Evolutionary conservation across 2,329 filamentous ascomycete species (phyloP).

Genomic region (Pseudocercospora vitis): DNA sequence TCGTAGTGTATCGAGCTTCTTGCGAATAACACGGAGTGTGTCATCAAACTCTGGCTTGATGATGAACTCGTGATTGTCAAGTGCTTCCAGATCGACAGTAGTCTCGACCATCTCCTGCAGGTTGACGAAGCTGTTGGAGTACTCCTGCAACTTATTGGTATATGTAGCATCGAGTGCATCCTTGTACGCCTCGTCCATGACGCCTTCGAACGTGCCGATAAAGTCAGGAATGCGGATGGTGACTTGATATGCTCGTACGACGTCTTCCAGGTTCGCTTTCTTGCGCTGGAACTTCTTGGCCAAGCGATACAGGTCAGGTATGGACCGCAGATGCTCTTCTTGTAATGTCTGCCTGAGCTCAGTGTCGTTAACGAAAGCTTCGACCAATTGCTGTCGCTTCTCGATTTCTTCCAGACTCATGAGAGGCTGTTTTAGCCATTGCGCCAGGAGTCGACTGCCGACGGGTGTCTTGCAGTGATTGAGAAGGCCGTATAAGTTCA

Average conservation of each 20-base stretch:
- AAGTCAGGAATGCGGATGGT: slow-evolving; percentile 89
- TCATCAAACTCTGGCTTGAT: slow-evolving; percentile 99
- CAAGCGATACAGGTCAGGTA: slow-evolving; percentile 90
- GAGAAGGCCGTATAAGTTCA: slow-evolving; percentile 90
- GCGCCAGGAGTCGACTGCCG: slow-evolving; percentile 82
- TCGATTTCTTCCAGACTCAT: slow-evolving; percentile 91
- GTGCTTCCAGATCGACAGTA: slow-evolving; percentile 89
- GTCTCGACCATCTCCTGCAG: slow-evolving; percentile 98
- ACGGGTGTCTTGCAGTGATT: slow-evolving; percentile 98
- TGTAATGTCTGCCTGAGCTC: slow-evolving; percentile 94
- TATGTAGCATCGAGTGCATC: slow-evolving; percentile 84
- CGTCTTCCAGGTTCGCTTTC: slow-evolving; percentile 89
- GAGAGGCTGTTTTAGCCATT: slow-evolving; percentile 96
- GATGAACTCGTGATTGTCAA: slow-evolving; percentile 96
- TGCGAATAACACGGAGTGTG: slow-evolving; percentile 78
- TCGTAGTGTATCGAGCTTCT: slow-evolving; percentile 82
- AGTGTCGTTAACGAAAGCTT: slow-evolving; percentile 90
- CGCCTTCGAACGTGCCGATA: slow-evolving; percentile 80
- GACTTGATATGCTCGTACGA: slow-evolving; percentile 92
- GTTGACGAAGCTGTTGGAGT: slow-evolving; percentile 76
- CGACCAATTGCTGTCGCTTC: slow-evolving; percentile 87
- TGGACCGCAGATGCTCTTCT: slow-evolving; percentile 87
- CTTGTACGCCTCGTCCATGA: slow-evolving; percentile 94
- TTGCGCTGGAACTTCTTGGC: slow-evolving; percentile 93
- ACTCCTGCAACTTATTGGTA: slow-evolving; percentile 72